Evolutionary conservation across 2,329 filamentous ascomycete genomes (phyloP).

Genomic region (Dactylellina parvicollis): DNA sequence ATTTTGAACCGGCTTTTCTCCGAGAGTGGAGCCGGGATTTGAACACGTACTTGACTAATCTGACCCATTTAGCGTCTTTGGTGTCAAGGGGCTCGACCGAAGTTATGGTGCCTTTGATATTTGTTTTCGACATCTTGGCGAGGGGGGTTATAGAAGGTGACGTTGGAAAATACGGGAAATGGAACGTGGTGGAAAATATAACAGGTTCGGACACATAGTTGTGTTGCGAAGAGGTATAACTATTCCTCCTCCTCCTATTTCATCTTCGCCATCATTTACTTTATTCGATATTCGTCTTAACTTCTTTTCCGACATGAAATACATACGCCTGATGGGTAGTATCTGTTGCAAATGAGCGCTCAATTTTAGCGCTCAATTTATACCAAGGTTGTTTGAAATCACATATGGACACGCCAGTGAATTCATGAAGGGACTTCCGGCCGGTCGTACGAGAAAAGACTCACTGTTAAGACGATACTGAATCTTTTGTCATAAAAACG

Average conservation of each 20-base stretch:
- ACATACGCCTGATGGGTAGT: neutral
- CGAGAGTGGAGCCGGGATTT: neutral
- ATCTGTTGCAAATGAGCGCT: no score
- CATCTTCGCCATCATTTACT: no score
- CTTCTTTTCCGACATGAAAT: neutral
- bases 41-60: conserved; percentile 67
- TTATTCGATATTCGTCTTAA: neutral
- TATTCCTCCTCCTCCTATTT: no score
- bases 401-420: no score
- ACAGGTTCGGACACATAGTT: neutral
- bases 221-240: neutral
- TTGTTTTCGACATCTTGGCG: conserved; percentile 40
- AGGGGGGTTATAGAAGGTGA: neutral
- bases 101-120: conserved; percentile 54
- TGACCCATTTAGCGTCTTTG: conserved; percentile 70
- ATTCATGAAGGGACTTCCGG: no score
- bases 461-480: no score
- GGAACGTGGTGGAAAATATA: neutral
- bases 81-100: conserved; percentile 56
- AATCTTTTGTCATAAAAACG: no score
- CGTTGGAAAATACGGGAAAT: conserved; percentile 4
- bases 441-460: no score
- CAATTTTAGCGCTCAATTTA: no score
- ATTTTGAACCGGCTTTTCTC: conserved; percentile 2
- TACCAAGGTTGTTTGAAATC: no score